A percentile compares a stretch with the other conserved stretches of the same genome.
These are phyloP conservation scores for Fusarium haematococcum DNA, from an alignment of 2,329 filamentous ascomycete genomes.

Conservation along the genomic window DNA sequence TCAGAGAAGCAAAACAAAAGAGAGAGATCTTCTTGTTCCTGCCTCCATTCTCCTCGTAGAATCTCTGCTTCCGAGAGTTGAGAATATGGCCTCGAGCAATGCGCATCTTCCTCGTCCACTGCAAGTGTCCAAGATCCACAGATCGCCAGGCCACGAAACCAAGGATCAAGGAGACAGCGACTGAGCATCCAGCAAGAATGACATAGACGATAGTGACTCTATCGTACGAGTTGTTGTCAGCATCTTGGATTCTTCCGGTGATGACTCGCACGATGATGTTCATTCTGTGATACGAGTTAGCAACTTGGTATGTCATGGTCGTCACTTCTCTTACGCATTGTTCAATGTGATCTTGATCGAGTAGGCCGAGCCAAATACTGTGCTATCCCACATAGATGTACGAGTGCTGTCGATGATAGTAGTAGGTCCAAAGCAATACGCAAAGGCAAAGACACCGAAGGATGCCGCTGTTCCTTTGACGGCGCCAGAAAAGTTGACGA, in stretches of 20 bases:
- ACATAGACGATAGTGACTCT: conserved; percentile 2
- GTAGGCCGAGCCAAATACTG: conserved; percentile 69
- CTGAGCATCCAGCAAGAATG: not conserved
- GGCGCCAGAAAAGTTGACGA: conserved; percentile 63
- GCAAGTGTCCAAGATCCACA: not conserved
- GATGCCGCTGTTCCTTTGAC: conserved; percentile 65
- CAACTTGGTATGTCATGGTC: accelerated
- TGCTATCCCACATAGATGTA: conserved; percentile 67
- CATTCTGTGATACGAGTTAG: not conserved
- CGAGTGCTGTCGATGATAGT: conserved; percentile 71
- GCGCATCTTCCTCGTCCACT: conserved; percentile 1
- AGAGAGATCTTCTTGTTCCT: not conserved
- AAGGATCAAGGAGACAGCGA: not conserved
- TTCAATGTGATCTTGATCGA: conserved; percentile 70
- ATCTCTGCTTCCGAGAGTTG: not conserved
- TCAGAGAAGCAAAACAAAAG: not conserved
- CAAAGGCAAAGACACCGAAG: conserved; percentile 69
- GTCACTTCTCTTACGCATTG: conserved; percentile 50
- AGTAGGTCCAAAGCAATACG: conserved; percentile 64
- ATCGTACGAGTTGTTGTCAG: conserved; percentile 1
- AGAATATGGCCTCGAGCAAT: not conserved
- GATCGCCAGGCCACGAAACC: not conserved
- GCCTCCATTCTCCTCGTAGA: not conserved
- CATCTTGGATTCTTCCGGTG: conserved; percentile 2
- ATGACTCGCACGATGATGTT: conserved; percentile 1